Base-by-base conservation (phyloP, 139 green algal genomes). In the Choricystis sp. region DNA sequence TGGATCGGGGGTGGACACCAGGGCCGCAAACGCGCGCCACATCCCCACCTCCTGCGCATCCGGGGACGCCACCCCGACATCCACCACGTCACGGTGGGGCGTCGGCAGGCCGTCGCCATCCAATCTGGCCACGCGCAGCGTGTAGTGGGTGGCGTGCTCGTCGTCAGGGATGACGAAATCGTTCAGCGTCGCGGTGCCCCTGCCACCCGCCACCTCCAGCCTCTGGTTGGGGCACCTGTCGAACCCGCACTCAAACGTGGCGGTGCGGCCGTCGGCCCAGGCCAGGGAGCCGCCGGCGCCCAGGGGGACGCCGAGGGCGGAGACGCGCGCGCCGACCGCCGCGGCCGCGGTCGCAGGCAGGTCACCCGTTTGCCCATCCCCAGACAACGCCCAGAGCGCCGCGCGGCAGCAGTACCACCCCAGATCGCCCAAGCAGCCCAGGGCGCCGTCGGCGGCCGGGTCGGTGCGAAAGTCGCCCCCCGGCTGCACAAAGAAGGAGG, bases 91-190 rank as follows among this genome's bases (percentile, higher is more conserved):
- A n/a, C n/a, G n/a, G n/a, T n/a, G n/a, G n/a, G n/a, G n/a, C n/a
- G n/a, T n/a, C n/a, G n/a, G n/a, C n/a, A n/a, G n/a, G n/a, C n/a
- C n/a, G n/a, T n/a, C n/a, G n/a, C n/a, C n/a, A n/a, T n/a, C n/a
- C n/a, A n/a, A n/a, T n/a, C n/a, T n/a, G n/a, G n/a, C n/a, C n/a
- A n/a, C n/a, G n/a, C n/a, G n/a, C n/a, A n/a, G n/a, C n/a, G n/a
- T n/a, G n/a, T n/a, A n/a, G n/a, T n/a, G n/a, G n/a, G n/a, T n/a
- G n/a, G n/a, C n/a, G 30, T 63, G 31, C 49, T 75, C 59, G 20
- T 24, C 4, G 21, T 59, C 22, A 0, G 73, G 73, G 16, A 79
- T 66, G 28, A 77, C 69, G 64, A 79, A 79, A 48, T 75, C 73
- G 49, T 70, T n/a, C 9, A 73, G 40, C 2, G 27, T 57, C 30